Evolutionary conservation across 2,329 filamentous ascomycete species (phyloP).

Genomic region (Ceratocystiopsis minuta): DNA sequence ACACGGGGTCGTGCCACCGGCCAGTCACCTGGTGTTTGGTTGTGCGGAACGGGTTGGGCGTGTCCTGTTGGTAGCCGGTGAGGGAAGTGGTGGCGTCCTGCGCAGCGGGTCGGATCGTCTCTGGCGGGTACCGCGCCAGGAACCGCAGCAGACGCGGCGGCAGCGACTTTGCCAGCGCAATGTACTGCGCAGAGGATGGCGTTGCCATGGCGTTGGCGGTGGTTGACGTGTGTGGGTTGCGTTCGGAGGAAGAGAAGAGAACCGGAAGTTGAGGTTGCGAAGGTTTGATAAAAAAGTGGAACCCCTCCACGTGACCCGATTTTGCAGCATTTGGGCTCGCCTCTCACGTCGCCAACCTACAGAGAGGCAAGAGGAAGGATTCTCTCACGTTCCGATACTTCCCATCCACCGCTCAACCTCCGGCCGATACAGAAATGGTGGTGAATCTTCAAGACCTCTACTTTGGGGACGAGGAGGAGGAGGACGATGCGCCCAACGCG

Average conservation of each 20-base stretch:
- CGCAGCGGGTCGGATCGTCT: slow-evolving; percentile 32
- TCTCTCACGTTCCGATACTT: too few relatives aligned
- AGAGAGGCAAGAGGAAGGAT: too few relatives aligned
- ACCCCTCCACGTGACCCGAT: not conserved
- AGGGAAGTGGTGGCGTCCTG: slow-evolving; percentile 20
- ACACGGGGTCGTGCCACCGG: slow-evolving; percentile 67
- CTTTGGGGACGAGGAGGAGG: too few relatives aligned
- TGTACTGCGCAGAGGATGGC: slow-evolving; percentile 13
- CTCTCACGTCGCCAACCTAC: too few relatives aligned
- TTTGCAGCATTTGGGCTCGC: not conserved
- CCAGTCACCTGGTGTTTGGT: slow-evolving; percentile 63
- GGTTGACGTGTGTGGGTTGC: not conserved
- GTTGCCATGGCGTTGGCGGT: slow-evolving; percentile 6
- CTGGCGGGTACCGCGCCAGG: slow-evolving; percentile 76
- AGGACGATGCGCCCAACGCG: not conserved
- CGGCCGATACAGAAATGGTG: not conserved
- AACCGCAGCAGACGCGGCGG: slow-evolving; percentile 67
- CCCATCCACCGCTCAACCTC: not conserved
- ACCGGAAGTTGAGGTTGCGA: too few relatives aligned
- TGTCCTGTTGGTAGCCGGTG: slow-evolving; percentile 35
- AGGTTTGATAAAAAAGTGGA: too few relatives aligned
- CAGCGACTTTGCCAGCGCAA: slow-evolving; percentile 51
- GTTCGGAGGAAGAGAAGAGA: not conserved
- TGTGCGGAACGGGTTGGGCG: slow-evolving; percentile 65
- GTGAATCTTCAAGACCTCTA: too few relatives aligned